Base-by-base conservation (phyloP, 139 green algal genomes). In the Tetraselmis chui region DNA sequence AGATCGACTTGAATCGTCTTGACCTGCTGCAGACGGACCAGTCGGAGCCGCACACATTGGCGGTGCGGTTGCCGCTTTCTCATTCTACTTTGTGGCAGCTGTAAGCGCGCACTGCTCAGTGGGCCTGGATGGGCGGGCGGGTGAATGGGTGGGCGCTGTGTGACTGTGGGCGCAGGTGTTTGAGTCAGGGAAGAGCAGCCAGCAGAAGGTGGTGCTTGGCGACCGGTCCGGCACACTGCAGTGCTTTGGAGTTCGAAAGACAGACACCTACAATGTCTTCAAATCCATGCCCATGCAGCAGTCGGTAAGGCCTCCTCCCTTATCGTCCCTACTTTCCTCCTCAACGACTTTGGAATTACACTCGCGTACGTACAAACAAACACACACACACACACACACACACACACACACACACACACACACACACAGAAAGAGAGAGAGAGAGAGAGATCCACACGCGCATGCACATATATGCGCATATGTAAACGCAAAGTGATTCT, bases 181-280 rank as follows among this genome's bases (percentile, higher is more conserved):
- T 27, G 90, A 90, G 0, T 81, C 82, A 1, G 88, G 90, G 26
- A 88, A 92, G 31, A 90, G 89, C 32, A 93, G 92, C 80, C 89
- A 89, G 22, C 91, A 95, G 75, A 94, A 94, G 86, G 76, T 96
- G 0, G 91, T 87, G 1, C 58, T 89, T 0, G 92, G 91, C 1
- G 92, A 96, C 83, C 29, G 85, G 23, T 82, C 82, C 0, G 92
- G 92, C 2, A 89, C 93, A 0, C 29, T 93, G 23, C 91, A 94
- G 78, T 91, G 85, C 79, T 88, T 93, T 78, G 89, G 84, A 0
- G 78, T 93, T 2, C 93, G 93, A 82, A 88, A 89, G 28, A 88
- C 86, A 0, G 90, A 93, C 27, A 81, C 93, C 25, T 76, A 5
- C 11, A 76, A 82, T 1, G 79, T 83, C 1, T 96, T 93, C 87